Conservation (phyloP, 2,329 filamentous ascomycete genomes). For the Aspergillus sp. region DNA sequence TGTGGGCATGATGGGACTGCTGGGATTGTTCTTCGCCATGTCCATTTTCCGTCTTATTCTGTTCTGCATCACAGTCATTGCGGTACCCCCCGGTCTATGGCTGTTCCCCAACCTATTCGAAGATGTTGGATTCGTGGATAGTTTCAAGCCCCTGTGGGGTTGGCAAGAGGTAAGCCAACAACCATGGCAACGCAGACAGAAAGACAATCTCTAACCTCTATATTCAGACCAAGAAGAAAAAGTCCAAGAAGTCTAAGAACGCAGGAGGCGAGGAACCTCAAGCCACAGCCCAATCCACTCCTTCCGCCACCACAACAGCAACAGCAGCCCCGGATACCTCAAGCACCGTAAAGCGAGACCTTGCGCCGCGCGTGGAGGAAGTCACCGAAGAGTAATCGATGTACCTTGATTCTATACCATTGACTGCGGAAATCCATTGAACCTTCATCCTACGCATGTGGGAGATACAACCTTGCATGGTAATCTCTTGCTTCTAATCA, state of each 20-base stretch:
- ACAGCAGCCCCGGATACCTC: constrained; percentile 38
- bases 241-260: constrained; percentile 42
- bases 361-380: constrained; percentile 50
- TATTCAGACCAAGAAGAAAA: constrained; percentile 38
- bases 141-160: constrained; percentile 92
- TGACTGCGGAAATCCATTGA: background rate
- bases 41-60: constrained; percentile 94
- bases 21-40: constrained; percentile 96
- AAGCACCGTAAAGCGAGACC: constrained; percentile 39
- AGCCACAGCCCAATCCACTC: constrained; percentile 17
- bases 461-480: background rate
- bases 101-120: constrained; percentile 97
- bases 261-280: constrained; percentile 13
- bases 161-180: constrained; percentile 81
- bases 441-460: background rate
- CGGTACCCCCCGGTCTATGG: constrained; percentile 85
- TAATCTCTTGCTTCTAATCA: background rate
- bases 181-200: background rate
- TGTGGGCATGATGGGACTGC: constrained; percentile 85
- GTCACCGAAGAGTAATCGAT: constrained; percentile 38
- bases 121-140: constrained; percentile 97
- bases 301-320: constrained; percentile 39
- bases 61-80: constrained; percentile 90
- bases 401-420: background rate
- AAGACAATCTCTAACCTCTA: background rate